Conservation (phyloP, 2,329 filamentous ascomycete genomes). For the Penicillium sp. region DNA sequence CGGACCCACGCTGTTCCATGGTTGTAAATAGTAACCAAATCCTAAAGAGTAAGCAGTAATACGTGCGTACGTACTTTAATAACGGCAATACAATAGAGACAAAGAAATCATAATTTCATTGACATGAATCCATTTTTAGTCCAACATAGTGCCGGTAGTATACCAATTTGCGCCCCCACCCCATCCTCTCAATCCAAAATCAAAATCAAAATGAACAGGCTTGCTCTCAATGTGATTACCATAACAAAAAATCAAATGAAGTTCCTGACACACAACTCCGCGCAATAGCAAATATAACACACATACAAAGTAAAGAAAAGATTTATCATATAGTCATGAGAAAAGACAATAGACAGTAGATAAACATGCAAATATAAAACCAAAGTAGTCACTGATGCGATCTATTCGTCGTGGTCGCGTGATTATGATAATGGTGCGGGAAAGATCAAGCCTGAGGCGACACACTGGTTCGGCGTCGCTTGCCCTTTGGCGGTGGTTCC, state of each 20-base stretch:
- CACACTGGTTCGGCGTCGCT: constrained; percentile 67
- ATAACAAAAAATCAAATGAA: not conserved
- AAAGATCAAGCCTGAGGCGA: constrained; percentile 4
- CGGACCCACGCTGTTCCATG: not conserved
- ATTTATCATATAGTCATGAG: not conserved
- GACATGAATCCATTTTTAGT: not conserved
- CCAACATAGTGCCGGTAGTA: constrained; percentile 1
- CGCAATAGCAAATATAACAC: not conserved
- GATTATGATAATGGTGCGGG: not conserved
- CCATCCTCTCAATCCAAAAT: constrained; percentile 1
- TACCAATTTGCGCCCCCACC: constrained; percentile 3
- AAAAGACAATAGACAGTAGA: not conserved
- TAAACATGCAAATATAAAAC: not conserved
- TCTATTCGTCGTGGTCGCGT: not conserved
- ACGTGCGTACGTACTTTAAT: not conserved
- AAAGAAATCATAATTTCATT: not conserved
- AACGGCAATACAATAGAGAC: not conserved
- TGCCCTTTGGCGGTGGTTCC: constrained; percentile 85
- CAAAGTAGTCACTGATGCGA: not conserved
- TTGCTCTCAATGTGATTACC: constrained; percentile 1
- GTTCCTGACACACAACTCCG: constrained; percentile 1
- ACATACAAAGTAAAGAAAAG: not conserved
- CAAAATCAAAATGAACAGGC: not conserved
- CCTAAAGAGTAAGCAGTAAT: not conserved
- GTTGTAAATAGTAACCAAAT: not conserved